Evolutionary conservation across 192 early-diverging fungal genomes (phyloP), one percentile per base, ranked within the genome.

Genomic region (Coemansia sp.): DNA sequence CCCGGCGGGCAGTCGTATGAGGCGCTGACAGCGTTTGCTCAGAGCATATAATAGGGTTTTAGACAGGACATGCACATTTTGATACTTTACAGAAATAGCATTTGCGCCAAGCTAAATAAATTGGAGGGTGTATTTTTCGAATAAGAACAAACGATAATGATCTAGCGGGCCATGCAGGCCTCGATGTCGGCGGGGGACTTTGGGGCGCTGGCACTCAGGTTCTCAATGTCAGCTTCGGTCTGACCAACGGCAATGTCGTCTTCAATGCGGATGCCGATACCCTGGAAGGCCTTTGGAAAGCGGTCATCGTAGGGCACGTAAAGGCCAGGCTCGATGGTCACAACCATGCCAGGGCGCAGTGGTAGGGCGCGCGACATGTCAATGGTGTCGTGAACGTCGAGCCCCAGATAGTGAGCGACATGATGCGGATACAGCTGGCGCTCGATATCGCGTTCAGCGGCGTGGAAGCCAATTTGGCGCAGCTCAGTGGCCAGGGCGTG

Each of bases 271-370:
- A 98, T 90, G 21, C 94, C 97, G 49, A 94, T 92, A 0, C 93
- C 92, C 12, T 92, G 90, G 70, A 88, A 94, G 53, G 89, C 79
- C 60, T 82, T 81, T 6, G 94, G 93, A 75, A 90, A 98, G 11
- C 72, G 78, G 64, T 74, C 50, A 38, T 89, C 83, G 49, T 83
- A 78, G 0, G 97, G 95, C 54, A 97, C 88, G 71, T 98, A 98
- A 4, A 98, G 32, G 1, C 94, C 97, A 0, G 97, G 95, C 70
- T 98, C 97, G 35, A 98, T 90, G 4, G 97, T 98, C 24, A 98
- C 83, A 21, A 95, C 93, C 93, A 94, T 96, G 49, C 91, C 91
- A 15, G 72, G 61, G 64, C 86, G 84, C 32, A 98, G 77, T 49
- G 67, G 79, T 65, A 84, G 83, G 5, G 89, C 88, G 22, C 97